Conservation (phyloP, 164 flowering plant species). For the Liriodendron chinense region DNA sequence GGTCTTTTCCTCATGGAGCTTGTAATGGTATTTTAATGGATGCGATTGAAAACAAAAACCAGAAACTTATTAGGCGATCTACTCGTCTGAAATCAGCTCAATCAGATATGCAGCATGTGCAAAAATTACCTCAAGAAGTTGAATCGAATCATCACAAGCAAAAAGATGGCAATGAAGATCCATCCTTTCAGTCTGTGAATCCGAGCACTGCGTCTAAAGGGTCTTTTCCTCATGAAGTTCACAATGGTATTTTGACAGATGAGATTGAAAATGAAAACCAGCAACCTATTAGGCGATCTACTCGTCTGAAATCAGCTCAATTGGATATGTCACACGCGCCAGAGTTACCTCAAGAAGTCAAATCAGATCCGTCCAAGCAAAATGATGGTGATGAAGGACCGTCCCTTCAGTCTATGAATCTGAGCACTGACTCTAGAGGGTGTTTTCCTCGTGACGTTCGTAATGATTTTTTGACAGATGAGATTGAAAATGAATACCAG, state of each 20-base stretch:
- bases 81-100: background rate
- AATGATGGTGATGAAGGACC: background rate
- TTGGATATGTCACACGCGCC: background rate
- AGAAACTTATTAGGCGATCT: background rate
- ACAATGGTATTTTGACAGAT: background rate
- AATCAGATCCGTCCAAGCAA: background rate
- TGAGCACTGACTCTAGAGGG: background rate
- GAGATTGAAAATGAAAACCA: background rate
- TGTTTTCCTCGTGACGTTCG: background rate
- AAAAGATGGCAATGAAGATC: background rate
- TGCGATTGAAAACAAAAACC: background rate
- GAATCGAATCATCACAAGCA: background rate
- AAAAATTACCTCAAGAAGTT: background rate
- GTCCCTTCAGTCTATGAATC: background rate
- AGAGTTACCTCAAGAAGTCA: background rate
- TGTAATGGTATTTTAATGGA: background rate
- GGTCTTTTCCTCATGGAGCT: background rate
- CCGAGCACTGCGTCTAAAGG: background rate
- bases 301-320: background rate
- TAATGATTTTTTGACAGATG: background rate
- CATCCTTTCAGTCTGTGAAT: background rate
- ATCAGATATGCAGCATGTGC: background rate
- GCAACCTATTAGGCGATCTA: background rate
- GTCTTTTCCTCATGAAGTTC: background rate
- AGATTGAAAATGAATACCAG: background rate